Evolutionary conservation across 768 basidiomycete genomes (phyloP), one percentile per base, ranked within the genome.

Genomic region (Tricholoma furcatifolium): DNA sequence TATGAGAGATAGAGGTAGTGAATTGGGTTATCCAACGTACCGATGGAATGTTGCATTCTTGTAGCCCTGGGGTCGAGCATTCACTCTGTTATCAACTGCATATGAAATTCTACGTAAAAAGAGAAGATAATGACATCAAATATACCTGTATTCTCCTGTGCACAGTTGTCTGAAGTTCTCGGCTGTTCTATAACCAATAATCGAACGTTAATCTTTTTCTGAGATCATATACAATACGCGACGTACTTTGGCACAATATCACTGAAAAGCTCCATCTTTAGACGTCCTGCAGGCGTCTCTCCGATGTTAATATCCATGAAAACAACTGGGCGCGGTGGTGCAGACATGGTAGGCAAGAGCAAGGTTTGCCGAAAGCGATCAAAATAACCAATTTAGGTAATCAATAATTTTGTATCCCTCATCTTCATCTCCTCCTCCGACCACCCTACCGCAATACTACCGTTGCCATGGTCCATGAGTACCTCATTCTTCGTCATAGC

Each of bases 221-320:
- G 27, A 24, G 6, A 39, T n/a, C 10, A 20, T 30, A 17, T 15
- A 18, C 31, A 27, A 9, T 38, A 50, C 9, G 38, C 27, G 20
- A 60, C 87, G 53, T 44, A 96, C 94, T 93, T 97, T 47, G 97
- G 96, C 2, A 91, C 93, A 50, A 96, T 85, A 65, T 99, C 97
- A 54, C 87, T 91, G 71, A 96, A 98, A 15, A 99, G 75, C 69
- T 99, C 96, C 86, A 99, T 96, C 74, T 98, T 98, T 60, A 99
- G 78, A 30, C 97, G 75, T 14, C 95, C 96, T 3, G 93, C 93
- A 30, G 92, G 91, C 0, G 94, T 98, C 73, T 98, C 96, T 40
- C 97, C 97, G 44, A 99, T 98, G 44, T 90, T 83, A 55, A 98
- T 76, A 66, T 99, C 97, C 85, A 99, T 95, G 69, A 99, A 99